Evolutionary conservation across 306 rosid genomes (phyloP).

Genomic region (Biancaea sappan): DNA sequence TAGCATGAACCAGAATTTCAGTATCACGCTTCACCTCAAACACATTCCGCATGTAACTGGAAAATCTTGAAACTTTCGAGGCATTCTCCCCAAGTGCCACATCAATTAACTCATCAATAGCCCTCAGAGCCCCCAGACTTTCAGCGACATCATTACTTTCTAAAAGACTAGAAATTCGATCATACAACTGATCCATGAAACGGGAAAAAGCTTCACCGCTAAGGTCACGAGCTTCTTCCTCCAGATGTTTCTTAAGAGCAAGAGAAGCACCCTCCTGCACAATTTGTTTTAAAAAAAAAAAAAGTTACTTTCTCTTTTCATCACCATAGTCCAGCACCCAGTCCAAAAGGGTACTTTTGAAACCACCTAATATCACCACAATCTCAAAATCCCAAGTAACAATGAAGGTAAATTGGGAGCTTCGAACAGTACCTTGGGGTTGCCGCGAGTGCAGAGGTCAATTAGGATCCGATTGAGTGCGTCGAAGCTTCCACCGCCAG

Average conservation of each 20-base stretch:
- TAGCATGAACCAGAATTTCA: conserved; percentile 84
- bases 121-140: conserved; percentile 91
- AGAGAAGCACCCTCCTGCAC: conserved; percentile 79
- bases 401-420: not conserved
- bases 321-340: not conserved
- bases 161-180: conserved; percentile 71
- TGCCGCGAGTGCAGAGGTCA: conserved; percentile 90
- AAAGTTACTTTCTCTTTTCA: not conserved
- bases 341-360: not conserved
- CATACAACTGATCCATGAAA: conserved; percentile 94
- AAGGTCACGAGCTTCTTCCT: conserved; percentile 95
- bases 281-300: not conserved
- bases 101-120: conserved; percentile 92
- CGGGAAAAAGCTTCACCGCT: conserved; percentile 91
- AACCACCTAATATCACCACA: not conserved
- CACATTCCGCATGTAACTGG: conserved; percentile 79
- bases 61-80: conserved; percentile 86
- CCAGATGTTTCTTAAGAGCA: conserved; percentile 81
- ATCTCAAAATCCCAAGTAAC: not conserved
- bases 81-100: conserved; percentile 96
- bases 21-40: conserved; percentile 91
- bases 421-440: conserved; percentile 60
- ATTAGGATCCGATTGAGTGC: conserved; percentile 82
- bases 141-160: conserved; percentile 84
- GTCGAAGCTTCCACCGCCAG: conserved; percentile 60